These are phyloP conservation scores for Lichtheimia hyalospora DNA, from an alignment of 371 early-diverging fungal species.

Conservation along the genomic window DNA sequence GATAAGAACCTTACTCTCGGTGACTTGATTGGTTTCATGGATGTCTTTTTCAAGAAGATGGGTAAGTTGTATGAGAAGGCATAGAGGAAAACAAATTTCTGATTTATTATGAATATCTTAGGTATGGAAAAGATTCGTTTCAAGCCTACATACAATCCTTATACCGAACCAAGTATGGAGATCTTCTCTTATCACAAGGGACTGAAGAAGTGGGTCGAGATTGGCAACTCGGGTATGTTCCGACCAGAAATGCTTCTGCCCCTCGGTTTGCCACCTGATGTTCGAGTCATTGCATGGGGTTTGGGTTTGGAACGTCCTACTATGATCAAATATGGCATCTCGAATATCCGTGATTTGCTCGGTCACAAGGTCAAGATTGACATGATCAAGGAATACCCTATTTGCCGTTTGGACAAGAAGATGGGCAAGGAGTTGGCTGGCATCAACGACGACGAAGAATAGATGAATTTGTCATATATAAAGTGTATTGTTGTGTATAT, in stretches of 20 bases:
- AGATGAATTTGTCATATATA: neutral
- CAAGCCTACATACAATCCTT: conserved; percentile 99
- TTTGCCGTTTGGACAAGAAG: conserved; percentile 84
- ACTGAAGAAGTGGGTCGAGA: conserved; percentile 97
- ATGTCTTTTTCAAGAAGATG: conserved; percentile 98
- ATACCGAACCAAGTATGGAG: conserved; percentile 99
- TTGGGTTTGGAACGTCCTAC: conserved; percentile 99
- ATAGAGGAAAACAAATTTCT: neutral
- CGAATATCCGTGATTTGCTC: conserved; percentile 97
- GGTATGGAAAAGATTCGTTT: conserved; percentile 92
- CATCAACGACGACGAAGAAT: neutral
- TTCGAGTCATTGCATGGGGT: conserved; percentile 99
- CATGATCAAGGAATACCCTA: conserved; percentile 93
- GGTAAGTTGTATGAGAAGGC: conserved; percentile 46
- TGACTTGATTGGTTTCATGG: conserved; percentile 97
- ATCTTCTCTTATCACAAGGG: conserved; percentile 99
- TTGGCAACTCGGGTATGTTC: conserved; percentile 99
- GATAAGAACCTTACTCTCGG: conserved; percentile 96
- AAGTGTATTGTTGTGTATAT: too few species aligned
- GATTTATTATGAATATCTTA: conserved; percentile 6
- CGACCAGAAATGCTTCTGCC: conserved; percentile 99
- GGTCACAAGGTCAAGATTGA: conserved; percentile 99
- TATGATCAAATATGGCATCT: conserved; percentile 98
- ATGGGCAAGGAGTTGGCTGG: conserved; percentile 70
- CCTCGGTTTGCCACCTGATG: conserved; percentile 96